Evolutionary conservation across 768 basidiomycete species (phyloP).

Genomic region (Gloeophyllum trabeum): DNA sequence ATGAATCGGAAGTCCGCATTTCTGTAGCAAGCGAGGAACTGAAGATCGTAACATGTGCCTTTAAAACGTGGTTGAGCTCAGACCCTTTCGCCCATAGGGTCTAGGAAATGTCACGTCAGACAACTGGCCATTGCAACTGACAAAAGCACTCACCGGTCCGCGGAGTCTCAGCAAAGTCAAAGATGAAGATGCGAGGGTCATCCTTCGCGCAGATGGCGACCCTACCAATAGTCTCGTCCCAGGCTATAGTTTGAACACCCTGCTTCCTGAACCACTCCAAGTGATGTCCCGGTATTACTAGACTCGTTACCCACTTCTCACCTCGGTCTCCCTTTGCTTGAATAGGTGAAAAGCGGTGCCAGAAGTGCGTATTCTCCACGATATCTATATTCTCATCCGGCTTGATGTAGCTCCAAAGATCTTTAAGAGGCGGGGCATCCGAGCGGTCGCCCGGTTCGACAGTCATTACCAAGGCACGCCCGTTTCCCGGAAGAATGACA

Average conservation of each 20-base stretch:
- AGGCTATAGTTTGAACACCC: conserved; percentile 32
- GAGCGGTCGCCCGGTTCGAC: neutral
- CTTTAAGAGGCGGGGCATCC: neutral
- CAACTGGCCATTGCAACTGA: too few species aligned
- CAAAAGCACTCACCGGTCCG: conserved; percentile 20
- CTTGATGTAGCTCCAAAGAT: neutral
- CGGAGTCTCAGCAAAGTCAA: conserved; percentile 31
- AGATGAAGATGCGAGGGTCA: conserved; percentile 27
- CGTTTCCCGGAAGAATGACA: neutral
- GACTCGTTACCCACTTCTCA: too few species aligned
- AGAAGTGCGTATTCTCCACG: neutral
- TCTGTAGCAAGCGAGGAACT: too few species aligned
- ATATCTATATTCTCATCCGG: neutral
- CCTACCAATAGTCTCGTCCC: conserved; percentile 50
- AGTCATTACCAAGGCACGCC: neutral
- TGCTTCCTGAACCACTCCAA: conserved; percentile 1
- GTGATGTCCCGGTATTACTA: too few species aligned
- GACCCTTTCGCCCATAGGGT: too few species aligned
- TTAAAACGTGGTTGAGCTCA: too few species aligned
- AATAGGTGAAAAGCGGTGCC: neutral
- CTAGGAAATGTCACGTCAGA: too few species aligned
- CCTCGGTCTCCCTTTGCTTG: neutral
- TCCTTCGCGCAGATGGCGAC: conserved; percentile 35
- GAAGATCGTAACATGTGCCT: too few species aligned
- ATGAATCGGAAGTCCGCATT: too few species aligned